Evolutionary conservation across 495 filamentous ascomycete species (phyloP), one percentile per base, ranked within the genome.

Genomic region (Penicillium riverlandense): DNA sequence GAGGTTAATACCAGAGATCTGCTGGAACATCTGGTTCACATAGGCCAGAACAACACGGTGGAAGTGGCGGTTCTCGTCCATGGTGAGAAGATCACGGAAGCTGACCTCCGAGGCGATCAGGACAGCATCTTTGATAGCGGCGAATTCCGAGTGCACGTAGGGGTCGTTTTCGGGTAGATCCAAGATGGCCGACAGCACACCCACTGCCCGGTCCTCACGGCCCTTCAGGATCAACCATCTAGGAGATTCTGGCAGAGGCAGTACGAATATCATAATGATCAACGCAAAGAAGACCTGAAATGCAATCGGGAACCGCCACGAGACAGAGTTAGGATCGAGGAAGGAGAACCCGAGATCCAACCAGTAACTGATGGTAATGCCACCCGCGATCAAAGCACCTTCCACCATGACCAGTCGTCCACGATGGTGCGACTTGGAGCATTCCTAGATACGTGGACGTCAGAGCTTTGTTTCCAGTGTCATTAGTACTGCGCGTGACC

Each of bases 1-100:
- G 8, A 88, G 48, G 49, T 88, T 88, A 52, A 88, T 87, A 13
- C 86, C 86, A 4, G 71, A 75, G 28, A 86, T 80, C 47, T 90
- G 84, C 50, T 88, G 84, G 64, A 86, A 86, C 69, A 85, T 76
- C 53, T 88, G 84, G 57, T 85, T 87, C 55, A 86, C 76, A 57
- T 86, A 85, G 38, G 77, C 85, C 34, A 88, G 70, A 11, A 82
- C 56, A 4, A 76, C 78, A 29, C 87, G 79, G 59, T 89, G 85
- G 46, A 90, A 76, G 57, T 88, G 82, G 16, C 86, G 77, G 53
- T 88, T 75, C 47, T 81, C 77, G 45, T 75, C 78, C 74, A 83
- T 83, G 35, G 77, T 84, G 61, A 89, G 84, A 16, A 83, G 69
- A 48, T 89, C 85, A 27, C 58, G 54, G 59, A 85, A 86, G 11